Percentiles rank a stretch among this genome's conserved stretches.
phyloP scores from a whole-genome alignment of 306 rosid species.

The Acacia crassicarpa region DNA sequence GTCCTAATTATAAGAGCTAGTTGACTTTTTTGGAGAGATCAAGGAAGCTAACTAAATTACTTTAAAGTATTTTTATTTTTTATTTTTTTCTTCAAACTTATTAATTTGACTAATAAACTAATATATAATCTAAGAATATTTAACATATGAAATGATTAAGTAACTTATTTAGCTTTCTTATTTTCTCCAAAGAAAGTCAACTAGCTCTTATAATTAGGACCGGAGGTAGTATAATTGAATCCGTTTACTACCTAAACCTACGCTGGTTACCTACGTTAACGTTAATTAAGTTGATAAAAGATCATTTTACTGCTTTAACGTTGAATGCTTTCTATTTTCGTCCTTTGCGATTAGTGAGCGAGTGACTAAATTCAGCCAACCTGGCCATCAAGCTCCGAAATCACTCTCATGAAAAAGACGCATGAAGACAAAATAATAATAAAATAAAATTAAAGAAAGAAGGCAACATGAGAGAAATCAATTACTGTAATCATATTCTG shows the following conservation, averaged over 20 bases:
- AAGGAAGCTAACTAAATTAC: too few relatives aligned
- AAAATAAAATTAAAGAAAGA: background rate
- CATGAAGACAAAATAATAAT: background rate
- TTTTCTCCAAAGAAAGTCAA: too few relatives aligned
- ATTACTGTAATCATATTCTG: conserved; percentile 51
- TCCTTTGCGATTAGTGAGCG: conserved; percentile 35
- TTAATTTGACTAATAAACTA: too few relatives aligned
- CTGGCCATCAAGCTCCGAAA: conserved; percentile 4
- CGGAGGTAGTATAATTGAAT: too few relatives aligned
- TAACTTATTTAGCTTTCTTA: too few relatives aligned
- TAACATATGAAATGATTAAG: too few relatives aligned
- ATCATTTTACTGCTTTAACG: conserved; percentile 28
- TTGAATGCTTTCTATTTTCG: conserved; percentile 30
- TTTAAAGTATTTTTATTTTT: too few relatives aligned
- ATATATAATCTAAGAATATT: too few relatives aligned
- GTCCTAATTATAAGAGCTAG: too few relatives aligned
- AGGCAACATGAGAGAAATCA: conserved; percentile 59
- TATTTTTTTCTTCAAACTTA: too few relatives aligned
- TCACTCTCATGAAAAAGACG: conserved; percentile 17
- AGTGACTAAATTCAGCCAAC: conserved; percentile 20
- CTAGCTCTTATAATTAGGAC: too few relatives aligned
- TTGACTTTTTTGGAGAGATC: too few relatives aligned
- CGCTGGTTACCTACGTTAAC: conserved; percentile 10
- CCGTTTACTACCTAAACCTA: conserved; percentile 27
- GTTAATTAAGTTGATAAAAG: background rate